Conservation (phyloP, 176 grass and related monocot species). For the Phragmites australis region DNA sequence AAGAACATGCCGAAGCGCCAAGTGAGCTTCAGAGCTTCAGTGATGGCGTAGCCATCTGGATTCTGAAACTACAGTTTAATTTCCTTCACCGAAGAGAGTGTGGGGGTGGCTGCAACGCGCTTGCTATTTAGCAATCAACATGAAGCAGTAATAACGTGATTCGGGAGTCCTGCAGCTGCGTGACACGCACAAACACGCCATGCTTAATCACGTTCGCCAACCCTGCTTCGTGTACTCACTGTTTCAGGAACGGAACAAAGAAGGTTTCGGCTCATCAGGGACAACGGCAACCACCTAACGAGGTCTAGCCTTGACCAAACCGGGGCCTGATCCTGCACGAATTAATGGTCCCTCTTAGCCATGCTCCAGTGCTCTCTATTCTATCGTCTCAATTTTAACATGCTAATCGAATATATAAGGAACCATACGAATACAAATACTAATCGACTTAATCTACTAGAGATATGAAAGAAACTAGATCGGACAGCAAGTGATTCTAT, state of each 20-base stretch:
- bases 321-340: not conserved
- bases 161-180: conserved; percentile 11
- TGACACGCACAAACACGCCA: conserved; percentile 17
- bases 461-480: not conserved
- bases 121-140: not conserved
- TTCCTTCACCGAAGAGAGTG: too few species aligned
- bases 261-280: not conserved
- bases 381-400: too few species aligned
- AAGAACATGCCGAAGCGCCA: not conserved
- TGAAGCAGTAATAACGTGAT: not conserved
- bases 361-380: not conserved
- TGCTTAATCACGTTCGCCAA: conserved; percentile 1
- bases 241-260: conserved; percentile 16
- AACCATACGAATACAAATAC: not conserved
- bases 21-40: not conserved
- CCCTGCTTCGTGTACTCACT: conserved; percentile 28
- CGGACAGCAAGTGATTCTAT: not conserved
- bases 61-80: not conserved
- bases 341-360: not conserved
- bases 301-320: conserved; percentile 10
- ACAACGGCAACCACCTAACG: conserved; percentile 23
- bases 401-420: too few species aligned
- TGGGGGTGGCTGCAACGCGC: not conserved
- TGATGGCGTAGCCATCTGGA: not conserved
- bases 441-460: not conserved